Evolutionary conservation across 192 early-diverging fungal species (phyloP).

Genomic region (Backusella australiensis): DNA sequence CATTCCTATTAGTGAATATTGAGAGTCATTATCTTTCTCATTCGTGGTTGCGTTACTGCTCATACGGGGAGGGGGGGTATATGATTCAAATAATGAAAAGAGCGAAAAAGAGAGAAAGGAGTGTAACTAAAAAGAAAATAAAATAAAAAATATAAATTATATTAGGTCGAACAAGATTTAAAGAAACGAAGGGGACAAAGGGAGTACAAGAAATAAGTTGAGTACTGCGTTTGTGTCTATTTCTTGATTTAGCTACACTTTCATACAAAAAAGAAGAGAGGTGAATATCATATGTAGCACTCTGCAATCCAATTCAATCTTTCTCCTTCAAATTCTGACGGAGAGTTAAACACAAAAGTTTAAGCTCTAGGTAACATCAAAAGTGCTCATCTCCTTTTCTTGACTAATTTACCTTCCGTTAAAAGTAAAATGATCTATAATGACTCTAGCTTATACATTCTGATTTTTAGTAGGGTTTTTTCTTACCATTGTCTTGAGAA

Average conservation of each 20-base stretch:
- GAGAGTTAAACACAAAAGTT: background rate
- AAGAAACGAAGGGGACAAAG: constrained; percentile 1
- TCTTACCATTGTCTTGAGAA: background rate
- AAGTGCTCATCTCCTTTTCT: background rate
- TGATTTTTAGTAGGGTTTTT: background rate
- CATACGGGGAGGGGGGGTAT: background rate
- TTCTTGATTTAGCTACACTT: background rate
- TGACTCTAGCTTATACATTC: background rate
- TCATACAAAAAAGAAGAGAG: background rate
- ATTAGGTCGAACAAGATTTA: constrained; percentile 5
- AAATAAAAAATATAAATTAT: background rate
- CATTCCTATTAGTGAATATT: constrained; percentile 44
- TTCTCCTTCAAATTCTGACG: background rate
- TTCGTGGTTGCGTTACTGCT: background rate
- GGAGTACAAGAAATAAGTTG: constrained; percentile 1
- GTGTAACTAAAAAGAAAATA: background rate
- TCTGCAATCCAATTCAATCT: background rate
- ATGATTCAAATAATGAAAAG: background rate
- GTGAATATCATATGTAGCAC: background rate
- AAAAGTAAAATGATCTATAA: constrained; percentile 1
- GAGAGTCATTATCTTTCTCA: background rate
- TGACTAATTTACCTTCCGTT: background rate
- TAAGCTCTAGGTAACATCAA: constrained; percentile 2
- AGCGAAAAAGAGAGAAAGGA: background rate
- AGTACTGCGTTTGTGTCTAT: background rate